Base-by-base conservation (phyloP, 768 basidiomycete species). In the Trametes coccinea region DNA sequence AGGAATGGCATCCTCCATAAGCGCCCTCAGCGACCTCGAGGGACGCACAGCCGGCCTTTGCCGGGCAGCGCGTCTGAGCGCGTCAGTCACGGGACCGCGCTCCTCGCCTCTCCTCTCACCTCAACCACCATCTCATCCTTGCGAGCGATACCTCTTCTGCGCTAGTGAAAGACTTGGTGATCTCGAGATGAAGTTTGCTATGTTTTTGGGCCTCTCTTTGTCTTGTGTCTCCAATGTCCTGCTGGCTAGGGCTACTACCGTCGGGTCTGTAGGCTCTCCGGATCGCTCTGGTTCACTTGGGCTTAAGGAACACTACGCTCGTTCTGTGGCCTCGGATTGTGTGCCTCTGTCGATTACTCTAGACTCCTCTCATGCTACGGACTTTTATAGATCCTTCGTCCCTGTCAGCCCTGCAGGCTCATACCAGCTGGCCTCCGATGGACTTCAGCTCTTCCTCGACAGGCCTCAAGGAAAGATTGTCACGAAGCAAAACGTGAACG, bases 401-500 rank as follows among this genome's bases (percentile, higher is more conserved):
- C 69, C 72, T 8, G 66, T 75, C 14, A 75, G 74, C 53, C 72
- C 72, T 1, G 22, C 54, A 22, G 67, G 63, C 11, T 74, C 78
- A 6, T 78, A 76, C 59, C 46, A 60, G 8, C 63, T 64, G 4
- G 60, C 45, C 16, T 49, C 58, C 11, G 61, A 66, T 29, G 76
- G 75, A 5, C 65, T 79, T 30, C 59, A 73, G 31, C 62, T 79
- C 22, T 77, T 66, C 55, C 58, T 79, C 50, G 48, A 68, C 17
- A 72, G 65, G 56, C 78, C 78, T 1, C 47, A 47, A 0, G 75
- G 76, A 10, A 48, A 55, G 39, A 66, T 78, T 22, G 67, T 59
- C 27, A 75, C 70, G 30, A 71, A 70, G n/a, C 64, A 67, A 13
- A 72, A 74, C 4, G 71, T 73, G 22, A 79, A 80, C 58, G 68